Evolutionary conservation across 1,284 basidiomycete species (phyloP), one percentile per base, ranked within the genome.

Genomic region (Mycocalia duriaeana): DNA sequence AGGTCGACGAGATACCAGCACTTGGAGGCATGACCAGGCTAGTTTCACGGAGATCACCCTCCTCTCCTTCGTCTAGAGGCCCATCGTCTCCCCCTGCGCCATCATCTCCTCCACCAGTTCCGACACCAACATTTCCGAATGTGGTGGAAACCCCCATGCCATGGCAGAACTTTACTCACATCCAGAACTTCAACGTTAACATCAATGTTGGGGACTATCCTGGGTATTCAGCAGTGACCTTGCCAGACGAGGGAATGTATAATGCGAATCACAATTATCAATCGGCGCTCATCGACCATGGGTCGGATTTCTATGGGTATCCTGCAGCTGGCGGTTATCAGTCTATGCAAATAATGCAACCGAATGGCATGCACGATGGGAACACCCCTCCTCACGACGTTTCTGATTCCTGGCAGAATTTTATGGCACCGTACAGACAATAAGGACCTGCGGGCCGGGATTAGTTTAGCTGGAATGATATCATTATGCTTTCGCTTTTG

Each of bases 1-100:
- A 83, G 55, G 72, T 72, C 25, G 79, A 81, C 37, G 81, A 81
- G 49, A 57, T 83, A 25, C 73, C 77, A 3, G 75, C 73, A 2
- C 71, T 84, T 14, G 76, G 78, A 16, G 81, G 82, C 3, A 75
- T 76, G 64, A 82, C 80, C 3, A 72, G 81, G 14, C 69, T 84
- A 2, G 76, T 85, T 0, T 64, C 79, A 1, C 73, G 76, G n/a
- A 72, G 73, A 41, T 58, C 62, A 45, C 70, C 75, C 5, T 71
- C 75, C 1, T 75, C 77, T 0, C 70, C 72, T 7, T 71, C 77
- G 1, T 71, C 62, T 26, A 58, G 63, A 11, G 61, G 65, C 11
- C 65, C 70, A 7, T 70, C 69, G 41, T 70, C 70, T 18, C 48
- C 57, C 11, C 67, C 69, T 7, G 67, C 66, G 37, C 61, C 62